Evolutionary conservation across 2,329 filamentous ascomycete species (phyloP).

Genomic region (Thielaviopsis populi): DNA sequence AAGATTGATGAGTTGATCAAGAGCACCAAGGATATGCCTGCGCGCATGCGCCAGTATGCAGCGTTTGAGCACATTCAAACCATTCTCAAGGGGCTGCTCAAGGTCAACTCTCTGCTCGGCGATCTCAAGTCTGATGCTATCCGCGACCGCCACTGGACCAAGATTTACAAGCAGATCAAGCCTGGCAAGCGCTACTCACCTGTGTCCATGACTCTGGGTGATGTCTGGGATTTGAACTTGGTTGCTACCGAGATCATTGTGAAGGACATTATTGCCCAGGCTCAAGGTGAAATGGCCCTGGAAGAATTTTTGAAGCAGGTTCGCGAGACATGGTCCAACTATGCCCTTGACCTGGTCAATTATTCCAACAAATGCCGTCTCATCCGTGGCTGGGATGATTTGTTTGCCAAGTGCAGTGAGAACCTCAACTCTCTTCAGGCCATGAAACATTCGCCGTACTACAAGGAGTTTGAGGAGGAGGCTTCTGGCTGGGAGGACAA

Average conservation of each 20-base stretch:
- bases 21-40: constrained; percentile 98
- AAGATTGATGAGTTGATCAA: constrained; percentile 86
- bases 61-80: constrained; percentile 98
- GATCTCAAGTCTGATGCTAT: constrained; percentile 96
- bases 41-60: constrained; percentile 95
- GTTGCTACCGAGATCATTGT: constrained; percentile 76
- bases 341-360: constrained; percentile 82
- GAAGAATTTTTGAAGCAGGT: constrained; percentile 97
- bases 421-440: constrained; percentile 94
- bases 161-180: constrained; percentile 91
- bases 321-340: constrained; percentile 91
- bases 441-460: constrained; percentile 98
- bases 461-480: constrained; percentile 98
- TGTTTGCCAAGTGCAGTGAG: constrained; percentile 97
- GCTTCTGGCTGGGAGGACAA: constrained; percentile 96
- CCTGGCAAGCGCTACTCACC: constrained; percentile 89
- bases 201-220: constrained; percentile 88
- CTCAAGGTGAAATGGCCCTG: constrained; percentile 93
- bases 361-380: constrained; percentile 98
- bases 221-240: constrained; percentile 95
- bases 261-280: constrained; percentile 84
- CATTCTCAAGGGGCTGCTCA: constrained; percentile 73
- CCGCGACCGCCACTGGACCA: constrained; percentile 89
- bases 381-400: constrained; percentile 93
- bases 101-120: constrained; percentile 73